Conservation (phyloP, 148 eudicot species). For the Polygonum aviculare region DNA sequence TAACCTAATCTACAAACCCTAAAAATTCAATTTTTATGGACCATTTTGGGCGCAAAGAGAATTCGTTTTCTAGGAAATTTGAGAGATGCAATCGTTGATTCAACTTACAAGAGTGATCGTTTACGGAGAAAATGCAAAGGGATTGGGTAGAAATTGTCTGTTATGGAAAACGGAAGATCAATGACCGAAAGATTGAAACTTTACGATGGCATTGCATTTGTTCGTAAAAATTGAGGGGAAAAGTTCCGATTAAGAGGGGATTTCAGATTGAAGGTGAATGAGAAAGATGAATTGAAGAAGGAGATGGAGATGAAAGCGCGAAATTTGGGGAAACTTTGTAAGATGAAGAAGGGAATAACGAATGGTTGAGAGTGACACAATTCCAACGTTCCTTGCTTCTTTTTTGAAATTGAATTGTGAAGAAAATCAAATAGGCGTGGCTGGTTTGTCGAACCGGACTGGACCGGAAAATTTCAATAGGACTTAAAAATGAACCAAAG, state of each 20-base stretch:
- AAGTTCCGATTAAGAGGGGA: background rate
- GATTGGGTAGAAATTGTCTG: background rate
- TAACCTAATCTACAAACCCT: background rate
- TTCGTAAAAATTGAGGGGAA: background rate
- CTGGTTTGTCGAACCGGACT: too few species aligned
- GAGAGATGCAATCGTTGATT: background rate
- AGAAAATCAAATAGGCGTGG: too few species aligned
- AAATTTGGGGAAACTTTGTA: background rate
- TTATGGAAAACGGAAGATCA: background rate
- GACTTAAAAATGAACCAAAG: too few species aligned
- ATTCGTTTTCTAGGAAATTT: background rate
- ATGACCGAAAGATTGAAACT: background rate
- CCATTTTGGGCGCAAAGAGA: background rate
- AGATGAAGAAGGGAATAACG: background rate
- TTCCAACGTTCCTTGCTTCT: background rate
- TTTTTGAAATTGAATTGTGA: too few species aligned
- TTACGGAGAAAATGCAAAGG: background rate
- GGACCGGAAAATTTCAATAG: too few species aligned
- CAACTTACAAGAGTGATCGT: background rate
- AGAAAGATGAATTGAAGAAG: background rate
- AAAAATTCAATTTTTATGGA: too few species aligned
- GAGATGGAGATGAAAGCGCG: constrained; percentile 2
- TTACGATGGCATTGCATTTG: background rate
- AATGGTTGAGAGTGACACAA: background rate
- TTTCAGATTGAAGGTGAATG: background rate